These are phyloP conservation scores for Plenodomus tracheiphilus DNA, from an alignment of 2,329 filamentous ascomycete species.

Conservation along the genomic window DNA sequence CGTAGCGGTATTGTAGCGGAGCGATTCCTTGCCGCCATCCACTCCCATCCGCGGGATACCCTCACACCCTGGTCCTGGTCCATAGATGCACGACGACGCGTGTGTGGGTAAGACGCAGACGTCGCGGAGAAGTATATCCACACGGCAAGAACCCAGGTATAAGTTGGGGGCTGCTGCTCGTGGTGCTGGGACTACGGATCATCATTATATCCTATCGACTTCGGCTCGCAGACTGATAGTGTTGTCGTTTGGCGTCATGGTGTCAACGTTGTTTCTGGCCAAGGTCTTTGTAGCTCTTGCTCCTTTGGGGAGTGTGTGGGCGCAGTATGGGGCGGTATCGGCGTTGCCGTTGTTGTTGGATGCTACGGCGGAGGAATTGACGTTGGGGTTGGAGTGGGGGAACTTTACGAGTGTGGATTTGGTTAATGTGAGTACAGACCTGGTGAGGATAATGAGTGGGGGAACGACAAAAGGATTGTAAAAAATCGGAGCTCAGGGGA, in stretches of 20 bases:
- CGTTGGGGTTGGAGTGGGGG: conserved; percentile 52
- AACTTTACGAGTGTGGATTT: conserved; percentile 63
- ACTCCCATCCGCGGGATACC: conserved; percentile 13
- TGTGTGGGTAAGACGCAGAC: conserved; percentile 16
- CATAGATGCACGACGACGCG: conserved; percentile 8
- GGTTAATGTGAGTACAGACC: conserved; percentile 40
- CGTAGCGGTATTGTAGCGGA: no score
- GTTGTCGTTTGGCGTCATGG: conserved; percentile 18
- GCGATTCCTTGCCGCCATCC: not conserved
- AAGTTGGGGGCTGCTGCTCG: not conserved
- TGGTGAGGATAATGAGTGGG: not conserved
- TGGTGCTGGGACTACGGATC: no score
- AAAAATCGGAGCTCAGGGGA: no score
- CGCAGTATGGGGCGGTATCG: conserved; percentile 12
- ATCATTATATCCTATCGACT: not conserved
- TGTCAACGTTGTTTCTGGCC: conserved; percentile 19
- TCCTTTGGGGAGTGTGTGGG: conserved; percentile 19
- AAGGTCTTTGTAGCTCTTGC: conserved; percentile 23
- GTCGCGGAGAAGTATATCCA: conserved; percentile 6
- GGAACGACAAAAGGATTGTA: not conserved
- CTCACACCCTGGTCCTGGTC: conserved; percentile 3
- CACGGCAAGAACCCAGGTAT: not conserved
- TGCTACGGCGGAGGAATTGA: conserved; percentile 56
- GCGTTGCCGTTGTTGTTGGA: conserved; percentile 51
- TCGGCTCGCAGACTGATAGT: no score